Evolutionary conservation across 164 flowering plant species (phyloP).

Genomic region (Vitis vinifera): DNA sequence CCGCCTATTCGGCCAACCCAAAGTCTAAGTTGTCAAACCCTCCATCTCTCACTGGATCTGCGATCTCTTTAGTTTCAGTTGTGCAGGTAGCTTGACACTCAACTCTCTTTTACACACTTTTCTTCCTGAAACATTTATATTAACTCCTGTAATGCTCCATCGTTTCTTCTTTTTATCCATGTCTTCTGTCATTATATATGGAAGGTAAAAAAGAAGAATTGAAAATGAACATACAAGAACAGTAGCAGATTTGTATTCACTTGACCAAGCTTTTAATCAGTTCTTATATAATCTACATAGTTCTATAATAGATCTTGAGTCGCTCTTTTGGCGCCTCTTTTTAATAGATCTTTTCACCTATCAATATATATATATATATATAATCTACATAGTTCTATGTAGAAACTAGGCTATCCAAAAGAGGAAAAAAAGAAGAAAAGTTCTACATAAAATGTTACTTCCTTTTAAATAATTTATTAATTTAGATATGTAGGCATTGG

Average conservation of each 20-base stretch:
- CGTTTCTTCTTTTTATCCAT: not conserved
- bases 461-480: too few species aligned
- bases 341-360: too few species aligned
- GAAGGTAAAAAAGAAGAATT: not conserved
- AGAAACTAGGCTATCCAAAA: too few species aligned
- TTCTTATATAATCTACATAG: not conserved
- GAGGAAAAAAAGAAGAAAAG: too few species aligned
- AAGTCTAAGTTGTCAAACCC: conserved; percentile 65
- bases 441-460: too few species aligned
- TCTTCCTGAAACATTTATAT: not conserved
- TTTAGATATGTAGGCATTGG: too few species aligned
- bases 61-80: conserved; percentile 83
- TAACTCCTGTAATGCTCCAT: not conserved
- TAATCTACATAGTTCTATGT: too few species aligned
- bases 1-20: conserved; percentile 94
- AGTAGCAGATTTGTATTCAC: not conserved
- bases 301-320: too few species aligned
- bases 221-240: not conserved
- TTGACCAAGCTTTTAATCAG: not conserved
- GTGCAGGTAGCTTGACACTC: conserved; percentile 61
- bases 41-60: conserved; percentile 75
- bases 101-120: not conserved
- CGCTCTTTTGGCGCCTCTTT: too few species aligned
- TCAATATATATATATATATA: too few species aligned
- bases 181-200: not conserved